Base-by-base conservation (phyloP, 2,329 filamentous ascomycete species). In the Paraconiothyrium brasiliense region DNA sequence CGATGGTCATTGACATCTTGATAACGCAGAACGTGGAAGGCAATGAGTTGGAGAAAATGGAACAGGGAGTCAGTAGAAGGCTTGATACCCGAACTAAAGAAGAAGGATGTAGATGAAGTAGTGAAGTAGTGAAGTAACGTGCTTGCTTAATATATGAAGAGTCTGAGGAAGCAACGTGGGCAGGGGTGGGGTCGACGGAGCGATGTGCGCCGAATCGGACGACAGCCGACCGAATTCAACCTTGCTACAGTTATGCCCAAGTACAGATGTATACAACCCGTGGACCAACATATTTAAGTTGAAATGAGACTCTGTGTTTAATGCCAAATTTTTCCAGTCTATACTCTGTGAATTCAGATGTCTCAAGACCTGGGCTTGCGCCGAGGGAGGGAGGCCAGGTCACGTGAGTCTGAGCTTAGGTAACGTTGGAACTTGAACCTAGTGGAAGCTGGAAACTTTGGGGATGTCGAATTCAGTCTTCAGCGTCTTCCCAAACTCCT, bases 1-100 rank as follows among this genome's bases (percentile, higher is more conserved):
- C 70, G 10, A 76, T 63, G 22, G 73, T 73, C 74, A 76, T 77
- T 22, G 74, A 77, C 74, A 77, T 77, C 1, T 60, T 74, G 54
- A 58, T 66, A 58, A 22, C 34, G 27, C 13, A 37, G 16, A 16
- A 54, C 24, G 9, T 39, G n/a, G 14, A 20, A n/a, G 16, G 41
- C 9, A 44, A 9, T 10, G n/a, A 20, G 5, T n/a, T 8, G 16
- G 41, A 9, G 1, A n/a, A n/a, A 9, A 4, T 9, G 7, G 41
- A 22, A 22, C 41, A 44, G 41, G 4, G 20, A 4, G 5, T 22
- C 41, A 4, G 20, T 44, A 22, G 20, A 20, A n/a, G 9, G 41
- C 6, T 6, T 22, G n/a, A 20, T 44, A 6, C 7, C 9, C 2
- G 41, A 44, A 11, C 7, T 5, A 9, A 22, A 22, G n/a, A 44